Evolutionary conservation across 306 rosid genomes (phyloP).

Genomic region (Gillenia trifoliata): DNA sequence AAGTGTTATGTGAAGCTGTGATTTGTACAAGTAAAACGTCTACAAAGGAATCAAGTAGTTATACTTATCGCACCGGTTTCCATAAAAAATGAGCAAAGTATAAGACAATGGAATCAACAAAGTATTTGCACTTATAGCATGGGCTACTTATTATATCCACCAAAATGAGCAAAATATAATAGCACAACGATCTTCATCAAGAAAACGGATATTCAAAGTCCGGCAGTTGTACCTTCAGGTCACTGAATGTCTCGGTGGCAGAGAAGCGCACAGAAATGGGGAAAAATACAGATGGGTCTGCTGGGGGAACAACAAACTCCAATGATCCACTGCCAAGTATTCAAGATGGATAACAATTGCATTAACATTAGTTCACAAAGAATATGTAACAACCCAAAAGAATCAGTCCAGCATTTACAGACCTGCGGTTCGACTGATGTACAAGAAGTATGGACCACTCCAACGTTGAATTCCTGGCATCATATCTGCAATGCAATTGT

Average conservation of each 20-base stretch:
- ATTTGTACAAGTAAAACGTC: not conserved
- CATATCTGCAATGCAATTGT: slow-evolving; percentile 52
- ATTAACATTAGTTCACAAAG: not conserved
- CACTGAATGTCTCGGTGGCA: slow-evolving; percentile 77
- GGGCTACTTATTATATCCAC: not conserved
- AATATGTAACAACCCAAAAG: not conserved
- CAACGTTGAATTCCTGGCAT: slow-evolving; percentile 76
- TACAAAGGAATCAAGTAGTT: not conserved
- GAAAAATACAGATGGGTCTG: slow-evolving; percentile 80
- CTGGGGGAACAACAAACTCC: slow-evolving; percentile 91
- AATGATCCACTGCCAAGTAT: slow-evolving; percentile 70
- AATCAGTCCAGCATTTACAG: slow-evolving; percentile 5
- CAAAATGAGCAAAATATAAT: not conserved
- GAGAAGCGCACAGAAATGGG: slow-evolving; percentile 80
- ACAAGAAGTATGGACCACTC: slow-evolving; percentile 90
- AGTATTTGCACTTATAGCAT: not conserved
- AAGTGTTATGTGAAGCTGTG: not conserved
- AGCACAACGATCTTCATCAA: not conserved
- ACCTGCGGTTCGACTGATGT: slow-evolving; percentile 94
- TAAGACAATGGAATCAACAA: not conserved
- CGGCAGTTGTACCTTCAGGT: slow-evolving; percentile 61
- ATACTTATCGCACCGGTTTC: not conserved
- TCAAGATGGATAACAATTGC: not conserved
- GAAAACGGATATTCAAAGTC: not conserved
- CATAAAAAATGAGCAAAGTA: not conserved